These are phyloP conservation scores for Aristolochia contorta DNA, from an alignment of 164 flowering plant genomes.

Conservation along the genomic window DNA sequence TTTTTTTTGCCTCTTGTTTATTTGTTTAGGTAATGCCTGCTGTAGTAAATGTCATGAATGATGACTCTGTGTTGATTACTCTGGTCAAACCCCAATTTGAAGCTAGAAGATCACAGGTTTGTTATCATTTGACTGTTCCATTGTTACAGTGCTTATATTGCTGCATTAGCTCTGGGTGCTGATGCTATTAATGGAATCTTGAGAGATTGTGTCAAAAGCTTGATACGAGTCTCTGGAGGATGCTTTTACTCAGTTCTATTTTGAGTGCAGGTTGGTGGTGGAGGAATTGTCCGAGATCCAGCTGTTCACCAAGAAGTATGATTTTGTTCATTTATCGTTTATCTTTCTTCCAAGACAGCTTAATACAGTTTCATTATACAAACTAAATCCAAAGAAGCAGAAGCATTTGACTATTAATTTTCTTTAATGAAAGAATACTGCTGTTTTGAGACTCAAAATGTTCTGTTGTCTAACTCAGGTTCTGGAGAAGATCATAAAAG, in stretches of 20 bases:
- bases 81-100: conserved; percentile 96
- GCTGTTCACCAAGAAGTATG: conserved; percentile 83
- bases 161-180: too few species aligned
- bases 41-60: conserved; percentile 76
- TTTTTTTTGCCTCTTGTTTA: too few species aligned
- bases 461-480: conserved; percentile 35
- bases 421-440: too few species aligned
- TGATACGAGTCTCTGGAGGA: too few species aligned
- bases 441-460: neutral
- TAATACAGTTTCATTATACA: too few species aligned
- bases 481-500: conserved; percentile 68
- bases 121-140: conserved; percentile 8
- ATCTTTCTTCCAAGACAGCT: too few species aligned
- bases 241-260: too few species aligned
- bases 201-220: too few species aligned
- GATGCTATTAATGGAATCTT: too few species aligned
- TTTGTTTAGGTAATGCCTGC: conserved; percentile 88
- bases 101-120: conserved; percentile 86
- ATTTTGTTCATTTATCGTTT: neutral
- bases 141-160: neutral
- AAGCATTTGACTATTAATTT: too few species aligned
- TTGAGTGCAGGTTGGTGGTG: conserved; percentile 63
- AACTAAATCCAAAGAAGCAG: too few species aligned
- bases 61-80: conserved; percentile 64
- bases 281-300: conserved; percentile 94